Conservation (phyloP, 768 basidiomycete genomes). For the Suillus paluster region DNA sequence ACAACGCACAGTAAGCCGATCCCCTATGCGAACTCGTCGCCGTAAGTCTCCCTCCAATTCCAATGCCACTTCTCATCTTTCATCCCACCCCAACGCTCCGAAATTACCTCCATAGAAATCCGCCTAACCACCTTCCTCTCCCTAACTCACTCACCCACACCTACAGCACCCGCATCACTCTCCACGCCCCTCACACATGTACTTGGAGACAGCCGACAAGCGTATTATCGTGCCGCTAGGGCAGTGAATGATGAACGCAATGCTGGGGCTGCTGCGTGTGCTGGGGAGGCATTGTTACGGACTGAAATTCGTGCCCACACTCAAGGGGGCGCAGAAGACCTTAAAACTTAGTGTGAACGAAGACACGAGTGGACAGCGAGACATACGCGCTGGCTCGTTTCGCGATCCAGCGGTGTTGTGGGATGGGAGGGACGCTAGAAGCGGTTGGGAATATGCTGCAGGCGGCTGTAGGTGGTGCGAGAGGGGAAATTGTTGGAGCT, state of each 20-base stretch:
- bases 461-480: too few species aligned
- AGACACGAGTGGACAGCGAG: slow-evolving; percentile 18
- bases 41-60: too few species aligned
- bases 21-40: slow-evolving; percentile 70
- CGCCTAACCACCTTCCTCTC: slow-evolving; percentile 60
- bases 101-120: slow-evolving; percentile 62
- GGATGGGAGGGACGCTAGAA: slow-evolving; percentile 57
- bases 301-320: too few species aligned
- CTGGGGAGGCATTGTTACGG: too few species aligned
- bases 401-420: slow-evolving; percentile 47
- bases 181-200: slow-evolving; percentile 64
- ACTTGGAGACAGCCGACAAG: slow-evolving; percentile 53
- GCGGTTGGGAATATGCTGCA: slow-evolving; percentile 61
- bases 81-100: slow-evolving; percentile 48
- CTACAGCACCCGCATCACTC: slow-evolving; percentile 65
- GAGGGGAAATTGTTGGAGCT: too few species aligned
- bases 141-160: slow-evolving; percentile 59
- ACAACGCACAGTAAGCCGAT: slow-evolving; percentile 67
- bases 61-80: not conserved
- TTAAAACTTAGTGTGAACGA: not conserved
- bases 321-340: too few species aligned
- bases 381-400: slow-evolving; percentile 38
- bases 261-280: too few species aligned
- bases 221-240: slow-evolving; percentile 67
- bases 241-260: not conserved